Conservation (phyloP, 495 filamentous ascomycete species). For the Cenococcum geophilum region DNA sequence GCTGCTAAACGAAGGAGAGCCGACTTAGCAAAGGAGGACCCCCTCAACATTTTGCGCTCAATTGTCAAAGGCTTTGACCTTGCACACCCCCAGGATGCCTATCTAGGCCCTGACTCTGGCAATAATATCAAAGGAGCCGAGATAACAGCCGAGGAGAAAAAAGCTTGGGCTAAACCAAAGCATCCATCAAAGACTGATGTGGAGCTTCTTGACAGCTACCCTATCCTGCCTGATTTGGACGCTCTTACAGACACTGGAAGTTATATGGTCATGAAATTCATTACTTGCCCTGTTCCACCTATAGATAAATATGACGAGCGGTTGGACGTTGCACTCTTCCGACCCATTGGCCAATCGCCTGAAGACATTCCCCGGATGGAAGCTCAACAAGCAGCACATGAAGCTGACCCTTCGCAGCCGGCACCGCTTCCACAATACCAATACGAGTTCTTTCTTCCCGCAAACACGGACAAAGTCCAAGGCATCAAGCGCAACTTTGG, state of each 20-base stretch:
- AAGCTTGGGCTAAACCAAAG: conserved; percentile 66
- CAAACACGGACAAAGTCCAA: conserved; percentile 48
- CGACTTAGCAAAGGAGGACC: conserved; percentile 64
- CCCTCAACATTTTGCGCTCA: conserved; percentile 71
- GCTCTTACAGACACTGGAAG: conserved; percentile 80
- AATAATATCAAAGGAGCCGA: conserved; percentile 50
- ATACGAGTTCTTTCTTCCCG: conserved; percentile 75
- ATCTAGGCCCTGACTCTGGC: conserved; percentile 47
- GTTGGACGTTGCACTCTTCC: conserved; percentile 72
- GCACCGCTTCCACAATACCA: conserved; percentile 58
- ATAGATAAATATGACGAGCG: conserved; percentile 64
- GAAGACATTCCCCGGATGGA: conserved; percentile 42
- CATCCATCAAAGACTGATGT: conserved; percentile 79
- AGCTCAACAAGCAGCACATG: conserved; percentile 49
- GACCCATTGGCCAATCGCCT: conserved; percentile 50
- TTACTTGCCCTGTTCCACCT: conserved; percentile 63
- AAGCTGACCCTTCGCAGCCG: conserved; percentile 56
- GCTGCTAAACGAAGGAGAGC: conserved; percentile 41
- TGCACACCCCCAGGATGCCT: conserved; percentile 62
- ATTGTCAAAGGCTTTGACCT: conserved; percentile 81
- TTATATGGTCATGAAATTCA: conserved; percentile 85
- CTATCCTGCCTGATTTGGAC: conserved; percentile 80
- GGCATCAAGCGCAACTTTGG: conserved; percentile 70
- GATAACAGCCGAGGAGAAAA: conserved; percentile 50
- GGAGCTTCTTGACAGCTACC: conserved; percentile 70